phyloP scores from a whole-genome alignment of 331 rosid species.

The Malus hybrid region DNA sequence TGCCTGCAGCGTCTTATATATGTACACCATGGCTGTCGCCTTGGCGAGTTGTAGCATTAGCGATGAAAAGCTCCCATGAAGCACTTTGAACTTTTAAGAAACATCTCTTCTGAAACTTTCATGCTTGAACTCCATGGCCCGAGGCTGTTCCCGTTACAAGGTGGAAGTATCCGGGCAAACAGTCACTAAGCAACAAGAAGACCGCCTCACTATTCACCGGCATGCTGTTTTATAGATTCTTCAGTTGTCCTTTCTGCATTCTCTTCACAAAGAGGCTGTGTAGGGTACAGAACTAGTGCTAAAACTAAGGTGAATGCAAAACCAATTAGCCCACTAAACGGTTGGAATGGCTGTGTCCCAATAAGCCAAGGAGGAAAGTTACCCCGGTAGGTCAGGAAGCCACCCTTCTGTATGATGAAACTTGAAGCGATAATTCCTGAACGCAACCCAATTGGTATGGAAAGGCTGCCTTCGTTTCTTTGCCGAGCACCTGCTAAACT shows the following conservation, averaged over 20 bases:
- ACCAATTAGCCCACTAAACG: conserved; percentile 75
- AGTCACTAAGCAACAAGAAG: not conserved
- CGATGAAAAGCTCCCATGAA: not conserved
- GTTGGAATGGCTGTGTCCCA: conserved; percentile 65
- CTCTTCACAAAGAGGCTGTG: conserved; percentile 24
- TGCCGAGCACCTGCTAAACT: conserved; percentile 69
- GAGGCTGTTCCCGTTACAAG: not conserved
- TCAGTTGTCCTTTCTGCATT: not conserved
- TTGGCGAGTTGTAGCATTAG: not conserved
- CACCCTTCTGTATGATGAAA: conserved; percentile 57
- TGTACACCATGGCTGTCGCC: not conserved
- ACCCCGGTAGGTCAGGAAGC: conserved; percentile 39
- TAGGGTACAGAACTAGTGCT: conserved; percentile 58
- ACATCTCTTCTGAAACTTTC: not conserved
- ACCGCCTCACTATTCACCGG: not conserved
- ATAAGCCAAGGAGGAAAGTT: conserved; percentile 46
- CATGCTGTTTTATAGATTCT: conserved; percentile 14
- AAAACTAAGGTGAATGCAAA: conserved; percentile 45
- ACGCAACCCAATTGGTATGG: conserved; percentile 70
- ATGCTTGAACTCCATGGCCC: not conserved
- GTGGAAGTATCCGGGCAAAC: not conserved
- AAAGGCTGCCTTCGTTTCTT: conserved; percentile 70
- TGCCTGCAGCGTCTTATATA: not conserved
- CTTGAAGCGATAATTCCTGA: conserved; percentile 72
- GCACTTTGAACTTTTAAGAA: not conserved